These are phyloP conservation scores for Wickerhamiella cacticola DNA, from an alignment of 805 yeast genomes.

Conservation along the genomic window DNA sequence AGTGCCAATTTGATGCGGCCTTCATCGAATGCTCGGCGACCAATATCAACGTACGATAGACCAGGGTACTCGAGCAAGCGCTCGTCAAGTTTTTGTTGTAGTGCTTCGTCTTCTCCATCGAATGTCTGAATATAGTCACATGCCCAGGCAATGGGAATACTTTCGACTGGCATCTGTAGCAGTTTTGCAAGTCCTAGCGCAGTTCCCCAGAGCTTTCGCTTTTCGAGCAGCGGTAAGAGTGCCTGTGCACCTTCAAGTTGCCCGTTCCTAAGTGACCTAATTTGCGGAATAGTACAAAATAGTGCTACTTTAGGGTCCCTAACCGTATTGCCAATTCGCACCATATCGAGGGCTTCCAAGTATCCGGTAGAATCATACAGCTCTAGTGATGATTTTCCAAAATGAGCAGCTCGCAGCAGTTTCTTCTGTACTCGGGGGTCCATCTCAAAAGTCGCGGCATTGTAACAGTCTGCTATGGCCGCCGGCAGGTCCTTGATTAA, in stretches of 20 bases:
- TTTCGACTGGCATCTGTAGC: constrained; percentile 36
- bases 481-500: constrained; percentile 36
- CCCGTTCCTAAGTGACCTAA: constrained; percentile 26
- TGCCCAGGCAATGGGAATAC: constrained; percentile 71
- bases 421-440: constrained; percentile 70
- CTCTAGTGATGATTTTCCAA: constrained; percentile 60
- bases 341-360: constrained; percentile 45
- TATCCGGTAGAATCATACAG: constrained; percentile 48
- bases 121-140: constrained; percentile 51
- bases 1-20: constrained; percentile 65
- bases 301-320: constrained; percentile 55
- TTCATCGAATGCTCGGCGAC: constrained; percentile 61
- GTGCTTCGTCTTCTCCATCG: constrained; percentile 42
- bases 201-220: constrained; percentile 47
- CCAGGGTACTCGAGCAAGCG: constrained; percentile 35
- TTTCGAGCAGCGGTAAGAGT: constrained; percentile 45
- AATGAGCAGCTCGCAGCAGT: constrained; percentile 65
- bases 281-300: constrained; percentile 50
- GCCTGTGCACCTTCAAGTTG: constrained; percentile 37
- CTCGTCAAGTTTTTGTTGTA: constrained; percentile 39
- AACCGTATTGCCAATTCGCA: constrained; percentile 60
- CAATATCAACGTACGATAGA: constrained; percentile 47
- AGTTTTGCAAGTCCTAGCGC: constrained; percentile 50
- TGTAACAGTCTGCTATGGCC: constrained; percentile 62
- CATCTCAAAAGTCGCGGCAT: constrained; percentile 68